A percentile compares a stretch with the other conserved stretches of the same genome.
These are phyloP conservation scores for Tylopilus balloui DNA, from an alignment of 768 basidiomycete genomes.

Conservation along the genomic window DNA sequence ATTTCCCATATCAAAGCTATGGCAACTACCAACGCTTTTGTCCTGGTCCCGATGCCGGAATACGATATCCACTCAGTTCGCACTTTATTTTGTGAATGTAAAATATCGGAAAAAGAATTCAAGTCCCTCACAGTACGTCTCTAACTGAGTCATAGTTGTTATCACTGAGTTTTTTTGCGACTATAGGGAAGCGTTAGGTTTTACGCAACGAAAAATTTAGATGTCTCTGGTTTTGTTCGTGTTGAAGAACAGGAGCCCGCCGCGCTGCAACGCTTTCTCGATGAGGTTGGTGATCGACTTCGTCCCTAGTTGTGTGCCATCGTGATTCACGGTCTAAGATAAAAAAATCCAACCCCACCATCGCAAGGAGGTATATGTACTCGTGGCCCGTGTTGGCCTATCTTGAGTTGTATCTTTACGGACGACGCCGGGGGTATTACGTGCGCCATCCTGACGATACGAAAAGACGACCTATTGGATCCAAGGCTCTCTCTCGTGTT, in stretches of 20 bases:
- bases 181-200: constrained; percentile 3
- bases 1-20: background rate
- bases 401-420: constrained; percentile 7
- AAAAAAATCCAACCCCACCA: constrained; percentile 6
- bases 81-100: background rate
- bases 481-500: background rate
- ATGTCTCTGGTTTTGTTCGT: background rate
- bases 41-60: background rate
- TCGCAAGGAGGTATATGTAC: constrained; percentile 14
- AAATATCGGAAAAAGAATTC: background rate
- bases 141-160: background rate
- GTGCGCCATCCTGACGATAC: background rate
- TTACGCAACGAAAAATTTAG: background rate
- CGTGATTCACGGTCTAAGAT: constrained; percentile 4
- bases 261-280: constrained; percentile 10
- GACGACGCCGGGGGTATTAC: background rate
- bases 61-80: background rate
- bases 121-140: constrained; percentile 6
- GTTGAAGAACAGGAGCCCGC: constrained; percentile 12
- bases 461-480: background rate
- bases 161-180: background rate
- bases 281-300: constrained; percentile 7
- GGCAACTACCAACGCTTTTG: background rate
- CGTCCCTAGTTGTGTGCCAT: background rate
- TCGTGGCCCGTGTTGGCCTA: constrained; percentile 16